These are phyloP conservation scores for Fusarium stilboides DNA, from an alignment of 2,329 filamentous ascomycete species.

Conservation along the genomic window DNA sequence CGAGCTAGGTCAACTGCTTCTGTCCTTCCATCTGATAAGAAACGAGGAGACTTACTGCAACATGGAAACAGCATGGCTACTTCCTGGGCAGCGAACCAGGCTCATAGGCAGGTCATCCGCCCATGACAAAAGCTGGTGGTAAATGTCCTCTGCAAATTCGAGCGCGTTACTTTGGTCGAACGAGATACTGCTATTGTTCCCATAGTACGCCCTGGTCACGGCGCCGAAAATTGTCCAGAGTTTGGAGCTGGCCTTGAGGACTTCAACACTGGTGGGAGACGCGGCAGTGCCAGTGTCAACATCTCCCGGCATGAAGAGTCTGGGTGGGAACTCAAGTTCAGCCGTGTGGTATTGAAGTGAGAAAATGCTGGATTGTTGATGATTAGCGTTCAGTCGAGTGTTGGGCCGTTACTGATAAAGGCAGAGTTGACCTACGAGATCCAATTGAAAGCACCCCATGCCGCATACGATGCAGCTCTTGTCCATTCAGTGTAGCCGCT, in stretches of 20 bases:
- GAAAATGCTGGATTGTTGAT: not conserved
- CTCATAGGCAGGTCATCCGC: not conserved
- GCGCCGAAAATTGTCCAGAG: not conserved
- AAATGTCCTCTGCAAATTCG: not conserved
- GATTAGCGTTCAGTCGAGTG: no score
- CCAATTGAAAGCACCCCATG: constrained; percentile 7
- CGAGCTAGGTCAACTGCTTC: no score
- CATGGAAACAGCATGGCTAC: not conserved
- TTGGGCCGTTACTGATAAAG: no score
- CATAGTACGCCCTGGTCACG: not conserved
- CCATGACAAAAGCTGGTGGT: constrained; percentile 4
- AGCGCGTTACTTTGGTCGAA: not conserved
- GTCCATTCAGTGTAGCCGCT: constrained; percentile 1
- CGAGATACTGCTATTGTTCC: not conserved
- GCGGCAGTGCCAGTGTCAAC: not conserved
- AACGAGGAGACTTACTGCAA: not conserved
- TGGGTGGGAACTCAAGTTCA: not conserved
- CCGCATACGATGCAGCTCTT: constrained; percentile 5
- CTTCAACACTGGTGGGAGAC: fast-evolving
- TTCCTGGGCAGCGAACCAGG: not conserved
- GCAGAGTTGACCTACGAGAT: not conserved
- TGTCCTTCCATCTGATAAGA: no score
- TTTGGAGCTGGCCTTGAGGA: not conserved
- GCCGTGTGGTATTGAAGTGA: not conserved
- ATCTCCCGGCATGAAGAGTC: not conserved